A percentile compares a stretch with the other conserved stretches of the same genome.
These are phyloP conservation scores for Fusarium buxicola DNA, from an alignment of 2,329 filamentous ascomycete species.

Conservation along the genomic window DNA sequence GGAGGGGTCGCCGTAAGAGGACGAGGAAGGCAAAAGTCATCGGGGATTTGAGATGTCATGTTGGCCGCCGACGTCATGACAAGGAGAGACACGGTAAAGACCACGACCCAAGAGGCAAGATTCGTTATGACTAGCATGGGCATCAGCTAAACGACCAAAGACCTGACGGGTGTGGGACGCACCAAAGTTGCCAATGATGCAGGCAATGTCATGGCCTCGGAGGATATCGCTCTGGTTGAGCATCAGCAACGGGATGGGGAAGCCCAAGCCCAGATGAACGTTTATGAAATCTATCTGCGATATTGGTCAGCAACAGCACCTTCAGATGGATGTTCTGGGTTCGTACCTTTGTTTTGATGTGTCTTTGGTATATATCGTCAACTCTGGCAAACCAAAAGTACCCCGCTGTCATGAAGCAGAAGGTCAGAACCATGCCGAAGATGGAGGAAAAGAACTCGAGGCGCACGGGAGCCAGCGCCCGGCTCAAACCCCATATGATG, in stretches of 20 bases:
- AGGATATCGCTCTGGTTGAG: conserved; percentile 53
- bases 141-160: conserved; percentile 18
- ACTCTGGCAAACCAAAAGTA: conserved; percentile 26
- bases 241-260: conserved; percentile 62
- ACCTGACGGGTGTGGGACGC: conserved; percentile 19
- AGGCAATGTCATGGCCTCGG: conserved; percentile 51
- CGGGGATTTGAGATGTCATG: conserved; percentile 10
- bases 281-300: conserved; percentile 63
- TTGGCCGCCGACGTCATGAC: conserved; percentile 26
- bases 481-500: conserved; percentile 59
- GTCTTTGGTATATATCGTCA: conserved; percentile 46
- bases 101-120: conserved; percentile 50
- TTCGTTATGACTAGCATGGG: conserved; percentile 49
- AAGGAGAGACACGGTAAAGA: conserved; percentile 46
- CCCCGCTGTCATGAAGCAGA: conserved; percentile 49
- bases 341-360: conserved; percentile 51
- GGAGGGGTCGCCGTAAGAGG: conserved; percentile 8
- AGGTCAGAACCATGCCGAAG: conserved; percentile 59
- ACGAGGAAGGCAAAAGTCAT: conserved; percentile 18
- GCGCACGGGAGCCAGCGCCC: conserved; percentile 47
- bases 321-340: fast-evolving
- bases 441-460: conserved; percentile 62
- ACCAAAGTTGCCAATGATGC: conserved; percentile 60
- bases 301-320: conserved; percentile 5
- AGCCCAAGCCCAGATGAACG: conserved; percentile 62